Base-by-base conservation (phyloP, 768 basidiomycete species). In the Trametes punicea region DNA sequence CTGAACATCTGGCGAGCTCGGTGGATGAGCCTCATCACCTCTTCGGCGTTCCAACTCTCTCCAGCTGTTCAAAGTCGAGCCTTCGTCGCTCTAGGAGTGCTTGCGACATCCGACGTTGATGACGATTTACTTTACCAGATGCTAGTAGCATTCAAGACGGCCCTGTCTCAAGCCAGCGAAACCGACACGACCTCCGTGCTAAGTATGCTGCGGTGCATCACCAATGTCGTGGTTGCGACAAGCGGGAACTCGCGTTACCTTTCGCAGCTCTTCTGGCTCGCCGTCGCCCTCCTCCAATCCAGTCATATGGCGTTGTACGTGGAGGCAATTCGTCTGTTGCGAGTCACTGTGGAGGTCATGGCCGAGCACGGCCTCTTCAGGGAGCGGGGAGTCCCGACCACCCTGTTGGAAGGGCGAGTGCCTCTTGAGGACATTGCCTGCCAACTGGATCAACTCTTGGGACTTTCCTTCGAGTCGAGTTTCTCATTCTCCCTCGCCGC, bases 81-180 rank as follows among this genome's bases (percentile, higher is more conserved):
- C 0, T 96, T 95, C 69, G 81, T 89, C 29, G 84, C 88, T 3
- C 79, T 97, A 8, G 90, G 90, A 3, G 78, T 81, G n/a, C 78
- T 95, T n/a, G 86, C 90, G 15, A 81, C 81, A 3, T 80, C 87
- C 2, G 90, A 93, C 23, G 88, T 94, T 38, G 94, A 97, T 61
- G 94, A 95, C 59, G 94, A 97, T 67, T 83, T 94, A 61, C 75
- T 96, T 50, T 96, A 95, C 64, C 94, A 97, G 67, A 92, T 96
- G 71, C 81, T 95, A 8, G 88, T 94, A 6, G 91, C 94, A 0
- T 85, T 95, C 70, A 83, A 81, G 60, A 85, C 80, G 0, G 87
- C 89, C 0, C 72, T 96, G 16, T 68, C 71, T 9, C 83, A 85
- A 62, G 78, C 84, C n/a, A 82, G 80, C 27, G 86, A 88, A 63